Conservation (phyloP, 2,329 filamentous ascomycete genomes). For the Hysterium pulicare region DNA sequence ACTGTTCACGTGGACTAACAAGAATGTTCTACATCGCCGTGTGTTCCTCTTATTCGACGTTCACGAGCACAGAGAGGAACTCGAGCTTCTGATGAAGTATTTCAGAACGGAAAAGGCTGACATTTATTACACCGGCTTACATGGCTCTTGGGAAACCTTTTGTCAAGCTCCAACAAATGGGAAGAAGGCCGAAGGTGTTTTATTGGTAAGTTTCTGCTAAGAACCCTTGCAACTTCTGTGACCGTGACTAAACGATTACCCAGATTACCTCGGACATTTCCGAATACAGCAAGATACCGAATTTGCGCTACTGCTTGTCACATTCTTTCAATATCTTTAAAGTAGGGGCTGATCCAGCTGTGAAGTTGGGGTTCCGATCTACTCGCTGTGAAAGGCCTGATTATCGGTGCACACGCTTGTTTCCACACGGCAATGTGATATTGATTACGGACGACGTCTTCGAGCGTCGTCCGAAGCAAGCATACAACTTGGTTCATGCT, state of each 20-base stretch:
- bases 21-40: background rate
- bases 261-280: conserved; percentile 17
- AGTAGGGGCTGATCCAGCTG: conserved; percentile 8
- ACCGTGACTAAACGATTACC: conserved; percentile 6
- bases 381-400: background rate
- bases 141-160: conserved; percentile 6
- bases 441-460: conserved; percentile 36
- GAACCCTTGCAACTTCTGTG: conserved; percentile 3
- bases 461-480: conserved; percentile 22
- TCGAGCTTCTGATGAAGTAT: conserved; percentile 3
- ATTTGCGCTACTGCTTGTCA: conserved; percentile 13
- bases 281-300: conserved; percentile 16
- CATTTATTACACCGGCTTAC: background rate
- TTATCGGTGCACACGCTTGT: conserved; percentile 20
- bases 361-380: too few relatives aligned
- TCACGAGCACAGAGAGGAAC: conserved; percentile 3
- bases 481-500: conserved; percentile 20
- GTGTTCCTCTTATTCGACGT: conserved; percentile 4
- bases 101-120: background rate
- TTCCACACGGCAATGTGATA: conserved; percentile 23
- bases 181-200: conserved; percentile 2
- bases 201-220: conserved; percentile 6
- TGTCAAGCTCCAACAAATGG: background rate
- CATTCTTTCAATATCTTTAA: conserved; percentile 12
- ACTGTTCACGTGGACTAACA: background rate